A percentile compares a stretch with the other conserved stretches of the same genome.
Conservation (phyloP, 2,329 filamentous ascomycete genomes). For the Epichloe hybrida region DNA sequence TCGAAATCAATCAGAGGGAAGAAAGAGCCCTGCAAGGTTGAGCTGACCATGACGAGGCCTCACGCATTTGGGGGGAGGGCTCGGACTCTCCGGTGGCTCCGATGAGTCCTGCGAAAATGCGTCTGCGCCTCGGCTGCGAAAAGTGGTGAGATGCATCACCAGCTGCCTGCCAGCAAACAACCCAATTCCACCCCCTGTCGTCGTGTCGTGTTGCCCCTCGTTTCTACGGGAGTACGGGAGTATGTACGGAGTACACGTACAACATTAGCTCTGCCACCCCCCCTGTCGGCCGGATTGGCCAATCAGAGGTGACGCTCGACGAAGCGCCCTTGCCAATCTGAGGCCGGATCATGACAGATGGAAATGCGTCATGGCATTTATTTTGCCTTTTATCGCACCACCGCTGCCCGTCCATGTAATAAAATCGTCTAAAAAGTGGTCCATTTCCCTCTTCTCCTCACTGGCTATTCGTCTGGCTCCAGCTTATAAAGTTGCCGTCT, state of each 20-base stretch:
- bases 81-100: too few relatives aligned
- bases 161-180: neutral
- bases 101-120: too few relatives aligned
- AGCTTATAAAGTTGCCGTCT: neutral
- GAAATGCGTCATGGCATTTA: slow-evolving; percentile 16
- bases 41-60: too few relatives aligned
- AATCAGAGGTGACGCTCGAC: neutral
- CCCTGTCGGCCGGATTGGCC: neutral
- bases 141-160: too few relatives aligned
- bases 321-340: neutral
- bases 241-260: too few relatives aligned
- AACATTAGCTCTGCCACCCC: neutral
- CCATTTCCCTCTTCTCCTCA: neutral
- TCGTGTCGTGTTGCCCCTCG: too few relatives aligned
- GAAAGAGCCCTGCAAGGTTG: too few relatives aligned
- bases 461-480: neutral
- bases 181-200: neutral
- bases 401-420: neutral
- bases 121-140: too few relatives aligned
- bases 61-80: too few relatives aligned
- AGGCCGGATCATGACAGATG: slow-evolving; percentile 11
- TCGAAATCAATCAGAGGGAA: too few relatives aligned
- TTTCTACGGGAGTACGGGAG: too few relatives aligned
- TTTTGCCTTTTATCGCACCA: slow-evolving; percentile 1
- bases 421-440: neutral